These are phyloP conservation scores for Boletus edulis DNA, from an alignment of 768 basidiomycete species.

Conservation along the genomic window DNA sequence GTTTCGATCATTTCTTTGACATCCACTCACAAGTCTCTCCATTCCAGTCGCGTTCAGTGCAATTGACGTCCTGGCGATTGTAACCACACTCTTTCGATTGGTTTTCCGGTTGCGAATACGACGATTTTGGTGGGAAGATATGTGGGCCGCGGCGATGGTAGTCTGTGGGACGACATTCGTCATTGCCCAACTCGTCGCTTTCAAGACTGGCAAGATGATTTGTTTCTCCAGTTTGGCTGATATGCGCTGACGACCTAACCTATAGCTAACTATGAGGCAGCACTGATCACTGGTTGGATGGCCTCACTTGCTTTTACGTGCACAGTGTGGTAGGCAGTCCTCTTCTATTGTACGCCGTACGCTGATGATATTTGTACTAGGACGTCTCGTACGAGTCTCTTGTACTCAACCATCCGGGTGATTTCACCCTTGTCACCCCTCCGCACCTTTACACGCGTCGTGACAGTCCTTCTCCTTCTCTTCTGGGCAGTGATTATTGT, in stretches of 20 bases:
- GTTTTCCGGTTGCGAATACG: constrained; percentile 13
- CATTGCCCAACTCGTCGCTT: background rate
- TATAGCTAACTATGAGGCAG: background rate
- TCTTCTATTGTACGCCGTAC: background rate
- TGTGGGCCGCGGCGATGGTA: constrained; percentile 16
- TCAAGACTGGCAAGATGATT: background rate
- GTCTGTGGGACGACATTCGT: background rate
- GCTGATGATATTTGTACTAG: background rate
- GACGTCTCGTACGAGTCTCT: background rate
- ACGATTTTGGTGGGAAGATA: constrained; percentile 25
- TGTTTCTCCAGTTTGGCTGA: background rate
- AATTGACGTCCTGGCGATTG: background rate
- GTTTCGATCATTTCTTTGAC: background rate
- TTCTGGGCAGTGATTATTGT: background rate
- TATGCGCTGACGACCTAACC: background rate
- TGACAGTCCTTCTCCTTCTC: background rate
- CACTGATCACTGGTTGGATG: background rate
- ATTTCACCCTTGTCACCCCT: background rate
- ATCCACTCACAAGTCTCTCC: background rate
- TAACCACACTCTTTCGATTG: constrained; percentile 15
- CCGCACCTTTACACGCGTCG: background rate
- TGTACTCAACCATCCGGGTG: background rate
- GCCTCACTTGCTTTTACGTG: background rate
- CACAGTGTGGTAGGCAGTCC: background rate
- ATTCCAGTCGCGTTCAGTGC: constrained; percentile 3